Percentiles rank a stretch among this genome's conserved stretches.
phyloP scores from a whole-genome alignment of 2,329 filamentous ascomycete species.

The Fusarium succisae region DNA sequence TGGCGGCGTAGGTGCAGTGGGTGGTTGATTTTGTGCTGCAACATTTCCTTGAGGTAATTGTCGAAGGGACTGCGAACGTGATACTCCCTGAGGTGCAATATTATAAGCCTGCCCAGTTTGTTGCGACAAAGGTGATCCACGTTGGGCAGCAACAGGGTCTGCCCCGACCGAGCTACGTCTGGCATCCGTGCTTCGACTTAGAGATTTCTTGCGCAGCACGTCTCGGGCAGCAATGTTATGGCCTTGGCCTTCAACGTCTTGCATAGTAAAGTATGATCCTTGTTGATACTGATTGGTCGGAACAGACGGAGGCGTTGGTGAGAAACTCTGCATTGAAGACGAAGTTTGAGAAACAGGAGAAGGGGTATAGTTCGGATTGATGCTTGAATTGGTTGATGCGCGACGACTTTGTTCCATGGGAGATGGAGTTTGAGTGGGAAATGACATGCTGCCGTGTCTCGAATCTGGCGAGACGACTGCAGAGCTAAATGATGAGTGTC shows the following conservation, averaged over 20 bases:
- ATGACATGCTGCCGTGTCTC: conserved; percentile 41
- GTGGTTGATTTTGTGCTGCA: conserved; percentile 9
- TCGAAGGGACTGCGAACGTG: conserved; percentile 21
- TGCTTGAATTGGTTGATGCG: conserved; percentile 30
- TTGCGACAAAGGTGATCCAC: conserved; percentile 20
- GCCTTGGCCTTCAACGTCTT: conserved; percentile 31
- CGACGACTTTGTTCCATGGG: conserved; percentile 41
- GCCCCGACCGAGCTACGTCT: conserved; percentile 36
- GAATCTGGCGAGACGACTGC: conserved; percentile 43
- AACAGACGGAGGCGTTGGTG: conserved; percentile 27
- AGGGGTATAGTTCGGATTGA: conserved; percentile 28
- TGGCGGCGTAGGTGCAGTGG: conserved; percentile 8
- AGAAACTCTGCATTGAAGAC: conserved; percentile 21
- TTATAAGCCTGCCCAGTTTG: conserved; percentile 7
- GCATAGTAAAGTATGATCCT: conserved; percentile 33
- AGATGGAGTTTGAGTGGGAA: conserved; percentile 42
- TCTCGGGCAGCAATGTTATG: conserved; percentile 36
- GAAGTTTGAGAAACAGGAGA: conserved; percentile 40
- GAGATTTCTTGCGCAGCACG: conserved; percentile 37
- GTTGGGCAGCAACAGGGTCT: conserved; percentile 19
- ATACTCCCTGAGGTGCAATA: neutral
- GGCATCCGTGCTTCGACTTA: conserved; percentile 28
- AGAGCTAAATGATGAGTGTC: conserved; percentile 41
- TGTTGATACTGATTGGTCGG: conserved; percentile 22
- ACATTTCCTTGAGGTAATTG: conserved; percentile 24